Evolutionary conservation across 2,329 filamentous ascomycete species (phyloP), one percentile per base, ranked within the genome.

Genomic region (Akanthomyces uredinophilus): DNA sequence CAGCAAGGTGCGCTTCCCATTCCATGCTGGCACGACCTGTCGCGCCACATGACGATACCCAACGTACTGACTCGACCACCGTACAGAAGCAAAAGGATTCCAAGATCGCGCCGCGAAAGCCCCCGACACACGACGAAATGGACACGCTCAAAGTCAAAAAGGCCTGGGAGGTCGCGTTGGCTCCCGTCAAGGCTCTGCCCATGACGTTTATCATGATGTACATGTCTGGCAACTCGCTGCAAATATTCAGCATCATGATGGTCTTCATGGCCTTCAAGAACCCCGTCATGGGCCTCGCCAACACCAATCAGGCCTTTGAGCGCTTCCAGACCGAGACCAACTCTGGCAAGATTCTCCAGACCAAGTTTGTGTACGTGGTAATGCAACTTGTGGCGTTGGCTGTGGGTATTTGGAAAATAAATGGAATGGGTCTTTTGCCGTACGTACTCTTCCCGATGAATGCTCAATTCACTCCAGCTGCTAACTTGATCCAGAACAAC

Each of bases 201-300:
- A 99, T 99, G 95, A 98, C 96, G 62, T 93, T 89, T 66, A 94
- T 99, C 74, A 97, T 97, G 88, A 98, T 98, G 92, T 99, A 99
- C 83, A 99, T 99, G 95, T 96, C 94, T 37, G 95, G 95, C 71
- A 99, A 98, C 79, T 92, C 91, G 65, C 85, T 99, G 52, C 95
- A 99, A 75, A 98, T 99, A 68, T 99, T 99, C 81, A 96, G 90
- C 77, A 98, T 99, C 77, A 98, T 98, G 92, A 99, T 98, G 93
- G 94, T 98, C 20, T 93, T 94, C 71, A 98, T 97, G 90, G 88
- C 96, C 51, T 99, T 99, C 83, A 98, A 98, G 82, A 96, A 91
- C 68, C 95, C 95, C 11, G 83, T 99, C 64, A 86, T 91, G 75
- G 95, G 93, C 39, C 79, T 98, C 51, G 77, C 96, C 64, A 86